A percentile compares a stretch with the other conserved stretches of the same genome.
Conservation (phyloP, 768 basidiomycete genomes). For the Sutorius australiensis region DNA sequence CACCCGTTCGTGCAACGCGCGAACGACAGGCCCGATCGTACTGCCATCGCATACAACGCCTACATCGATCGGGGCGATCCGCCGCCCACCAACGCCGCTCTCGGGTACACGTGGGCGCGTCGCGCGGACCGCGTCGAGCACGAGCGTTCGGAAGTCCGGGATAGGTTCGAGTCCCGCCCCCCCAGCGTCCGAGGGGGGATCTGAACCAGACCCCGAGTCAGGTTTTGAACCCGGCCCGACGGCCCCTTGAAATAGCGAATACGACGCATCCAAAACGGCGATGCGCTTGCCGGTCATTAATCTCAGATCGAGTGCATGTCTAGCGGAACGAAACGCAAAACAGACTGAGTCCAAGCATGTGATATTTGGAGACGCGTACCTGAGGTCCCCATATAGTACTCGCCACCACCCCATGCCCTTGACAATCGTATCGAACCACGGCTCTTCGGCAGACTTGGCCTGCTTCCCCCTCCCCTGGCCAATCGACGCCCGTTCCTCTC, state of each 20-base stretch:
- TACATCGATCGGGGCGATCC: slow-evolving; percentile 54
- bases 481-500: slow-evolving; percentile 18
- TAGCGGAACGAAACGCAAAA: slow-evolving; percentile 20
- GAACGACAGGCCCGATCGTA: slow-evolving; percentile 44
- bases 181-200: not conserved
- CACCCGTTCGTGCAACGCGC: slow-evolving; percentile 50
- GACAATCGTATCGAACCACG: slow-evolving; percentile 60
- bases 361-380: slow-evolving; percentile 34
- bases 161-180: slow-evolving; percentile 53
- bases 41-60: slow-evolving; percentile 58
- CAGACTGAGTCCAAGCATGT: not conserved
- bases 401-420: slow-evolving; percentile 85
- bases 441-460: slow-evolving; percentile 15
- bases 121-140: slow-evolving; percentile 46
- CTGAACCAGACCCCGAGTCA: not conserved
- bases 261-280: slow-evolving; percentile 70
- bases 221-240: not conserved
- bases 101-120: slow-evolving; percentile 13
- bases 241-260: slow-evolving; percentile 44
- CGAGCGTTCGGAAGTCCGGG: slow-evolving; percentile 51
- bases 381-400: slow-evolving; percentile 63
- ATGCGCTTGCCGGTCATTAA: slow-evolving; percentile 64
- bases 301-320: slow-evolving; percentile 78
- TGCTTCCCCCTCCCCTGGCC: slow-evolving; percentile 17
- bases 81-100: slow-evolving; percentile 22